A percentile compares a stretch with the other conserved stretches of the same genome.
phyloP scores from a whole-genome alignment of 169 alveolate species.

The Plasmodium vinckei region DNA sequence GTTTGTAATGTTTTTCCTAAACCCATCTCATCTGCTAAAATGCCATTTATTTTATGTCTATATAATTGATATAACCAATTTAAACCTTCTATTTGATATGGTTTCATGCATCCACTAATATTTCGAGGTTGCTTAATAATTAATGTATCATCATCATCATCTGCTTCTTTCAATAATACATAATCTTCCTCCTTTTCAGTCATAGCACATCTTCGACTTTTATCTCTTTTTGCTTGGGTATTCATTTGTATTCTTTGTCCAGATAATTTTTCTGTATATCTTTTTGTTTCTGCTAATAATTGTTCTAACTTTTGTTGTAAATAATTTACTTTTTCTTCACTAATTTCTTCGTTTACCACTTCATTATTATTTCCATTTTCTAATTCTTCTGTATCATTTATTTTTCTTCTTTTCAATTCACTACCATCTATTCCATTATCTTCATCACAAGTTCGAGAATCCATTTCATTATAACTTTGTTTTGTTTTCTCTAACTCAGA shows the following conservation, averaged over 20 bases:
- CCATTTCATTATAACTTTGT: too few relatives aligned
- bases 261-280: constrained; percentile 55
- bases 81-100: constrained; percentile 96
- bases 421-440: too few relatives aligned
- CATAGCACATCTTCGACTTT: constrained; percentile 44
- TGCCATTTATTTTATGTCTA: constrained; percentile 96
- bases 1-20: constrained; percentile 98
- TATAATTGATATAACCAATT: constrained; percentile 97
- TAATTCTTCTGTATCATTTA: too few relatives aligned
- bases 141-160: constrained; percentile 55
- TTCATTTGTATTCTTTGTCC: constrained; percentile 52
- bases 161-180: constrained; percentile 42
- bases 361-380: background rate
- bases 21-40: constrained; percentile 99
- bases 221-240: constrained; percentile 9
- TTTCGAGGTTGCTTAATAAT: constrained; percentile 77
- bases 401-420: too few relatives aligned
- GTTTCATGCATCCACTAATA: constrained; percentile 93
- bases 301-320: constrained; percentile 53
- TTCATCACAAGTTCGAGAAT: too few relatives aligned
- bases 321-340: constrained; percentile 35
- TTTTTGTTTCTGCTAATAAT: constrained; percentile 33
- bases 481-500: too few relatives aligned
- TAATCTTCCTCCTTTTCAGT: constrained; percentile 71
- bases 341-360: constrained; percentile 76